These are phyloP conservation scores for Phycomyces blakesleeanus DNA, from an alignment of 192 early-diverging fungal species.

Conservation along the genomic window DNA sequence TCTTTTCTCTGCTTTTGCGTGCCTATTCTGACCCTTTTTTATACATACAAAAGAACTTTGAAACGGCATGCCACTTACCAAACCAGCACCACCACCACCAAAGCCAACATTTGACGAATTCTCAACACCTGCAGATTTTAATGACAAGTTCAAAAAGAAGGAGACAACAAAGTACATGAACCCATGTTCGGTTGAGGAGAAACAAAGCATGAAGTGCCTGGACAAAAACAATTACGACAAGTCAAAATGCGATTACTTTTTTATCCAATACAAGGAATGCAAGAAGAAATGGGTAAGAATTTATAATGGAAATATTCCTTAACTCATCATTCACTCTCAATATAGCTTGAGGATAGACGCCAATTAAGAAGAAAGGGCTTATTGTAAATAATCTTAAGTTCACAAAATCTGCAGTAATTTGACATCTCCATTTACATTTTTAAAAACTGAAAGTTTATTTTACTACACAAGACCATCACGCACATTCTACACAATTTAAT, in stretches of 20 bases:
- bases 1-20: too few species aligned
- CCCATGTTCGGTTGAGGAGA: conserved; percentile 46
- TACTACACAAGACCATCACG: too few species aligned
- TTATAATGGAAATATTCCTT: neutral
- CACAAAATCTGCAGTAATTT: neutral
- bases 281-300: conserved; percentile 54
- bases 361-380: conserved; percentile 15
- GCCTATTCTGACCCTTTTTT: too few species aligned
- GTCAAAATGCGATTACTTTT: conserved; percentile 43
- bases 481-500: too few species aligned
- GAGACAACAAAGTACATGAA: conserved; percentile 52
- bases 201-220: conserved; percentile 50
- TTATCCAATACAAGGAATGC: conserved; percentile 51
- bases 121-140: conserved; percentile 36
- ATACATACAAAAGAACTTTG: too few species aligned
- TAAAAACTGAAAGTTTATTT: neutral
- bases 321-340: neutral
- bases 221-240: conserved; percentile 52
- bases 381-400: conserved; percentile 6
- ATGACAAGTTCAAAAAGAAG: conserved; percentile 44
- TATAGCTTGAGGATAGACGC: conserved; percentile 24
- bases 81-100: conserved; percentile 35
- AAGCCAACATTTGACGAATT: conserved; percentile 35
- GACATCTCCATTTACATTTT: neutral
- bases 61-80: conserved; percentile 30